Evolutionary conservation across 208 protist genomes (phyloP), one percentile per base, ranked within the genome.

Genomic region (Tritrichomonas musculus): DNA sequence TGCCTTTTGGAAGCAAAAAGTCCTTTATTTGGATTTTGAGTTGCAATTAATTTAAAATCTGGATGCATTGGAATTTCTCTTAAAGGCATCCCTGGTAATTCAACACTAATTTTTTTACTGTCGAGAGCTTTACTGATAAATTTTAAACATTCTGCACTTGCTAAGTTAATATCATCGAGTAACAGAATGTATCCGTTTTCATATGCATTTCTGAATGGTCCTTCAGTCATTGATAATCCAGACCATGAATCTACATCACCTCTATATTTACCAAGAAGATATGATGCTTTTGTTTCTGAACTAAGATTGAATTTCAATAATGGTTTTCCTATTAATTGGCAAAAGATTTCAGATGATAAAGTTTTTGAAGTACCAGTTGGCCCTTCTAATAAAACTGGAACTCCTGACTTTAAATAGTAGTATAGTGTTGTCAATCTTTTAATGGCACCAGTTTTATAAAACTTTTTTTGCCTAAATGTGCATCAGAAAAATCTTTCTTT

Each of bases 131-230:
- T 39, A 55, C 55, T 39, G 55, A 92, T 92, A 44, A 20, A 92
- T 44, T 92, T 20, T 47, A 92, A 44, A 41, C 47, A 20, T 47
- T 2, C 1, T 47, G 55, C n/a, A 33, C 36, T 20, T 55, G 84
- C 84, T 55, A 92, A 22, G 44, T 92, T 92, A 65, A 92, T 72
- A 44, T 92, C 84, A 92, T 92, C 84, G 8, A 92, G 8, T 36
- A 92, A 55, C 44, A 92, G 20, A 41, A 4, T 47, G 33, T 41
- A 20, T 20, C 84, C 84, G 8, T 44, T 20, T 92, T 8, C 1
- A 69, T 55, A 92, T 69, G 84, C 84, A n/a, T 36, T 36, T 44
- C 1, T 27, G 44, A 55, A 92, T 44, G 84, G 84, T 9, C 64
- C 57, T 44, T 33, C 57, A 33, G 47, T 5, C 1, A 55, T 1